Evolutionary conservation across 2,329 filamentous ascomycete genomes (phyloP).

Genomic region (Plectosphaerella plurivora): DNA sequence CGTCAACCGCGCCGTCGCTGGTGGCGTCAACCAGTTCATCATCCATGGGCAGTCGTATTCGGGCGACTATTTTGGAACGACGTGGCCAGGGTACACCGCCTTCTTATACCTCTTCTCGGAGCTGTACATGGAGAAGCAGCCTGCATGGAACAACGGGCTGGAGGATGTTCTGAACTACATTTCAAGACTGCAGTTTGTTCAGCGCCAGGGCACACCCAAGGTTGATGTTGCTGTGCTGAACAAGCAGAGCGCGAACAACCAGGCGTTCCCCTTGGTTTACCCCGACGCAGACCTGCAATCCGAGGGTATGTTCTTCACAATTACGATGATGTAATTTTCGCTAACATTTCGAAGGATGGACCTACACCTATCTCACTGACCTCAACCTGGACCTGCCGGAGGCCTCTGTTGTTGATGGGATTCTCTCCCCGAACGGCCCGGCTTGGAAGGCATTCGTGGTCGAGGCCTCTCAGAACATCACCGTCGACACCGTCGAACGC

Average conservation of each 20-base stretch:
- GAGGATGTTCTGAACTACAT: conserved; percentile 29
- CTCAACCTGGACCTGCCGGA: conserved; percentile 35
- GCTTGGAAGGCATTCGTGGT: conserved; percentile 38
- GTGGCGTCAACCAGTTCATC: conserved; percentile 36
- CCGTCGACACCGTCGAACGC: conserved; percentile 22
- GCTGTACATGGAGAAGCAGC: conserved; percentile 32
- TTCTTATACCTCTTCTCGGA: conserved; percentile 37
- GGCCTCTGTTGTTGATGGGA: conserved; percentile 21
- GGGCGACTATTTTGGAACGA: conserved; percentile 37
- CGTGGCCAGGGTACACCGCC: conserved; percentile 42
- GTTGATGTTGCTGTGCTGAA: conserved; percentile 4
- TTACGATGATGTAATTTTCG: neutral
- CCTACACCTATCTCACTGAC: conserved; percentile 39
- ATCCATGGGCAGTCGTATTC: conserved; percentile 37
- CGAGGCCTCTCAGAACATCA: conserved; percentile 28
- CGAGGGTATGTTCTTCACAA: neutral
- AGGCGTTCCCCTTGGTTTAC: neutral
- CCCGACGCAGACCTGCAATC: neutral
- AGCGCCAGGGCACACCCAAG: conserved; percentile 29
- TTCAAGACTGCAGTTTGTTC: conserved; percentile 28
- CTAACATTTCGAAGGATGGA: conserved; percentile 21
- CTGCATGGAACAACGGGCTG: conserved; percentile 27
- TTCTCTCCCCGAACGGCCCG: conserved; percentile 32
- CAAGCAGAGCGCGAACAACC: neutral
- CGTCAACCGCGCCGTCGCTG: conserved; percentile 32